phyloP scores from a whole-genome alignment of 2,329 filamentous ascomycete genomes.

The Cladosporium sphaerospermum region DNA sequence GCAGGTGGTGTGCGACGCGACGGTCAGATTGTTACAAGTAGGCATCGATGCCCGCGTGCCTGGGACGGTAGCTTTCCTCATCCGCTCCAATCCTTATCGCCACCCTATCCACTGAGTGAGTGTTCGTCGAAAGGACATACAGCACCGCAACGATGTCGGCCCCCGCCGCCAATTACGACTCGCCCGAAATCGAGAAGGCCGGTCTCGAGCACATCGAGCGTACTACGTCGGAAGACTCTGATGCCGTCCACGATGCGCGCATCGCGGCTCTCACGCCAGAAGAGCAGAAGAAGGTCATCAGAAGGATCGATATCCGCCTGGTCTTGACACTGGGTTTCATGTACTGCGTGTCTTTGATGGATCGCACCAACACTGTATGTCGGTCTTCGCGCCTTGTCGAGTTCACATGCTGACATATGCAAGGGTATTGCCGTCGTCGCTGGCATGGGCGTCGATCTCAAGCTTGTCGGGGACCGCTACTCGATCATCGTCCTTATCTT shows the following conservation, averaged over 20 bases:
- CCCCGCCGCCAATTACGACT: constrained; percentile 1
- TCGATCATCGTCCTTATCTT: constrained; percentile 58
- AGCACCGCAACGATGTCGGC: constrained; percentile 3
- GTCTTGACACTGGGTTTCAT: constrained; percentile 41
- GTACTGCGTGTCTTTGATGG: constrained; percentile 32
- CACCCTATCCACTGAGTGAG: too few species aligned
- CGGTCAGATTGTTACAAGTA: constrained; percentile 4
- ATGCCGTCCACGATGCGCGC: constrained; percentile 22
- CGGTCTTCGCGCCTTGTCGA: background rate
- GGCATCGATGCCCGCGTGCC: background rate
- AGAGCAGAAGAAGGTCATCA: constrained; percentile 63
- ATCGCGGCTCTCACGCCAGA: constrained; percentile 45
- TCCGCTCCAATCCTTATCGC: too few species aligned
- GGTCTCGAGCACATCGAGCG: constrained; percentile 20
- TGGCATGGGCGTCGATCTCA: constrained; percentile 30
- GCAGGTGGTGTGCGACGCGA: constrained; percentile 3
- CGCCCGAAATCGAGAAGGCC: constrained; percentile 20
- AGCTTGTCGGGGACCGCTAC: constrained; percentile 26
- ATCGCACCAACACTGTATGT: constrained; percentile 24
- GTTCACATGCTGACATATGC: constrained; percentile 13
- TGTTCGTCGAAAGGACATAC: too few species aligned
- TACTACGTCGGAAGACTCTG: constrained; percentile 19
- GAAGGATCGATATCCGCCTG: constrained; percentile 57
- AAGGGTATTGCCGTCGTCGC: constrained; percentile 31
- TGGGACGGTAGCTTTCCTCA: background rate